Evolutionary conservation across 163 green algal species (phyloP).

Genomic region (Scenedesmus sp.): DNA sequence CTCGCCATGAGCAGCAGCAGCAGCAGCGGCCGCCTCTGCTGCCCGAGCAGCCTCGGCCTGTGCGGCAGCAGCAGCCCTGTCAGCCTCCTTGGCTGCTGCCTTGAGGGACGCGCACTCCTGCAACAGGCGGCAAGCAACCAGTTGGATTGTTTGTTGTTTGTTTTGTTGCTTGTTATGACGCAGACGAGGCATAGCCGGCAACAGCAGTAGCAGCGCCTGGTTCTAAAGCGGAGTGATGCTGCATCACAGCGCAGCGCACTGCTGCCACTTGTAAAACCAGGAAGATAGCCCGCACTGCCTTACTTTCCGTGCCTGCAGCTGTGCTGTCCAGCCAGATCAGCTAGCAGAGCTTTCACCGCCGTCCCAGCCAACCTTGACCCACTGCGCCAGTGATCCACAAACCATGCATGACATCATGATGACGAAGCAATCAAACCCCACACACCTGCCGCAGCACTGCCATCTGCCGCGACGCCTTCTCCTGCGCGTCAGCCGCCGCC

Average conservation of each 20-base stretch:
- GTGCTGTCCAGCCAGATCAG: neutral
- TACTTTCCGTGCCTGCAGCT: neutral
- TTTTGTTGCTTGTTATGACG: neutral
- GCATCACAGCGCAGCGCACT: too few species aligned
- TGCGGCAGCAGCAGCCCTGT: conserved; percentile 12
- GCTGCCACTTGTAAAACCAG: too few species aligned
- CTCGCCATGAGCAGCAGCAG: neutral
- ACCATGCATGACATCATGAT: too few species aligned
- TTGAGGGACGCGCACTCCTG: conserved; percentile 30
- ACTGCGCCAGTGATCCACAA: neutral
- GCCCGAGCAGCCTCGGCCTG: neutral
- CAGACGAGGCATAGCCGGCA: neutral
- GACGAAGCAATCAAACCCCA: too few species aligned
- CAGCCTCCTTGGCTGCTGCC: neutral
- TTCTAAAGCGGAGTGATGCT: too few species aligned
- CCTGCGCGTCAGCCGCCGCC: conserved; percentile 12
- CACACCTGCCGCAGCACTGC: conserved; percentile 21
- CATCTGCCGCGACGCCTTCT: conserved; percentile 1
- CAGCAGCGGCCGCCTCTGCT: neutral
- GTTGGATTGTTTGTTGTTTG: neutral
- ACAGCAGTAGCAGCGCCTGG: neutral
- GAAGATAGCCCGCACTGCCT: neutral
- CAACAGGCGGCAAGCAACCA: neutral
- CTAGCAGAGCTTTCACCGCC: neutral
- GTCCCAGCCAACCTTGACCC: neutral